Conservation (phyloP, 1,284 basidiomycete genomes). For the Cystobasidium slooffiae region DNA sequence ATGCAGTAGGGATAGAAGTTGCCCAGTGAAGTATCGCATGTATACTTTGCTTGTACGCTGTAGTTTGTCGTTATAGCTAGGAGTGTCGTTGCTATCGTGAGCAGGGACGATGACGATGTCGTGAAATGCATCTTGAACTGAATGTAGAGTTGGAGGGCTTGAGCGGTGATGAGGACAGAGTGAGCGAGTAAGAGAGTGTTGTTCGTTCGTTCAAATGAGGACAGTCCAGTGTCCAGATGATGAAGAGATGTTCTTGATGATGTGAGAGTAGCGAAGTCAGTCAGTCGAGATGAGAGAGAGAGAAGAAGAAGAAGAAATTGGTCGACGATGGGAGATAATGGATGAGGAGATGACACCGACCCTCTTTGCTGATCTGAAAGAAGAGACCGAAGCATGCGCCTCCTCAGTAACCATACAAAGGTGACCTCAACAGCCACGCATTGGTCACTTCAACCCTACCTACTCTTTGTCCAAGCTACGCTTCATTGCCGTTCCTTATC, state of each 20-base stretch:
- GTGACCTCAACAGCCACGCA: too few relatives aligned
- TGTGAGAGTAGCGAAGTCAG: neutral
- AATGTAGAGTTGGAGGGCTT: neutral
- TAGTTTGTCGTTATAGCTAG: neutral
- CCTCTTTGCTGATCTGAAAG: too few relatives aligned
- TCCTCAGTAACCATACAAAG: too few relatives aligned
- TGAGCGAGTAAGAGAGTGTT: neutral
- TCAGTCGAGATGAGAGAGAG: neutral
- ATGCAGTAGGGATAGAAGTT: conserved; percentile 42
- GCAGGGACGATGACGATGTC: neutral
- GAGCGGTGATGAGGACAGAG: neutral
- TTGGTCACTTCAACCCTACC: too few relatives aligned
- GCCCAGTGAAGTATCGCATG: conserved; percentile 31
- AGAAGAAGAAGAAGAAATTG: neutral
- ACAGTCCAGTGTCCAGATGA: conserved; percentile 13
- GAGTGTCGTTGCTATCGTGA: neutral
- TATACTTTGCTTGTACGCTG: conserved; percentile 8
- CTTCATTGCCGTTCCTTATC: too few relatives aligned
- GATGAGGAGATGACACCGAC: too few relatives aligned
- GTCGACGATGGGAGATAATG: too few relatives aligned
- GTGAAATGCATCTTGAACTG: neutral
- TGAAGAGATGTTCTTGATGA: neutral
- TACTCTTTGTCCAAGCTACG: too few relatives aligned
- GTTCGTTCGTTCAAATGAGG: neutral
- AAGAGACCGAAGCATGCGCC: too few relatives aligned